Evolutionary conservation across 306 rosid species (phyloP).

Genomic region (Cicer arietinum): DNA sequence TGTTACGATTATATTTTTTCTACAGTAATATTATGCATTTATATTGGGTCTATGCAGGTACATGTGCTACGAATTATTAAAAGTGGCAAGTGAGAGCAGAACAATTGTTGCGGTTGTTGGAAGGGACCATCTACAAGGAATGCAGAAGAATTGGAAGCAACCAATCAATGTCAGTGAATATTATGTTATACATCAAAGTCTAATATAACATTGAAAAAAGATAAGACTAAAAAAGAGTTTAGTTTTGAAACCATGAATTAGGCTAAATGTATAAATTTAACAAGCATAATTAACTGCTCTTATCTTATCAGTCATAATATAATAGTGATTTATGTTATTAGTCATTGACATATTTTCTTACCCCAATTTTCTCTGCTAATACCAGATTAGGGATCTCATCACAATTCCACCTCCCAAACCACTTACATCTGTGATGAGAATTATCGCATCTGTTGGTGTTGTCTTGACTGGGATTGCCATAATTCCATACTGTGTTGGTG

Average conservation of each 20-base stretch:
- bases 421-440: conserved; percentile 39
- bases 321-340: background rate
- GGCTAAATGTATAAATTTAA: background rate
- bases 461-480: conserved; percentile 72
- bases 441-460: conserved; percentile 58
- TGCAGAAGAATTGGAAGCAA: conserved; percentile 83
- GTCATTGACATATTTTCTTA: conserved; percentile 16
- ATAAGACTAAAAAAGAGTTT: background rate
- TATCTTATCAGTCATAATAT: background rate
- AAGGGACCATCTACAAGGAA: conserved; percentile 87
- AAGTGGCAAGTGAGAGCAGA: conserved; percentile 62
- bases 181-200: conserved; percentile 17
- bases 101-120: conserved; percentile 94
- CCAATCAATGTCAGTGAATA: conserved; percentile 70
- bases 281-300: background rate
- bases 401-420: conserved; percentile 61
- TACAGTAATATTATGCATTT: background rate
- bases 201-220: no score
- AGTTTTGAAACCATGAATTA: background rate
- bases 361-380: background rate
- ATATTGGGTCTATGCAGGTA: conserved; percentile 55
- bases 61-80: conserved; percentile 71
- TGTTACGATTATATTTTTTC: conserved; percentile 13
- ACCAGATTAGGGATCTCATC: conserved; percentile 76
- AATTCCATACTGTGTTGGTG: no score